phyloP scores from a whole-genome alignment of 805 yeast genomes.

The Kodamaea jinghongensis region DNA sequence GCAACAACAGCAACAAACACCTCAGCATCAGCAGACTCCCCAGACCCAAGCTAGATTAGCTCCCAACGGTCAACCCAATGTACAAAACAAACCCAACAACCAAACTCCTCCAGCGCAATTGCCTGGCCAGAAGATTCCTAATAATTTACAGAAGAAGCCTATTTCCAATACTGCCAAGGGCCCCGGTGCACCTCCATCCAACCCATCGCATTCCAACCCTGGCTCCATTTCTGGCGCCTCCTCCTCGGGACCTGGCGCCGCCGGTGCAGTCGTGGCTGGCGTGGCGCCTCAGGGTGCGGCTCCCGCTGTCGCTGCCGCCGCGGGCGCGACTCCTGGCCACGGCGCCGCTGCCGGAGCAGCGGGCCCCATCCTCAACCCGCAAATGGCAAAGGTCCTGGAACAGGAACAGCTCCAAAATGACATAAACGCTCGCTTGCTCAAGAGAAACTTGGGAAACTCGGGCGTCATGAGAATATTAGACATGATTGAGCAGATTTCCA shows the following conservation, averaged over 20 bases:
- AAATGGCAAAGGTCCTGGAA: slow-evolving; percentile 2
- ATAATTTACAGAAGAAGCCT: slow-evolving; percentile 6
- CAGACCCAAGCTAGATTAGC: neutral
- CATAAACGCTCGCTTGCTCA: slow-evolving; percentile 32
- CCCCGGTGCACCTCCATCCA: neutral
- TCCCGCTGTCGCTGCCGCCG: slow-evolving; percentile 1
- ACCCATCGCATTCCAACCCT: neutral
- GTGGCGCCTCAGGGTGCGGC: neutral
- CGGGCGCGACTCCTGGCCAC: neutral
- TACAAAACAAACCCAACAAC: neutral
- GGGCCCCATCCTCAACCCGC: neutral
- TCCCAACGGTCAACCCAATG: slow-evolving; percentile 1
- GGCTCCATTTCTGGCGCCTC: neutral
- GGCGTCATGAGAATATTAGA: slow-evolving; percentile 40
- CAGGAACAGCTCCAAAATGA: slow-evolving; percentile 23
- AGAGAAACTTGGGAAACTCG: slow-evolving; percentile 42
- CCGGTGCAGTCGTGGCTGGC: neutral
- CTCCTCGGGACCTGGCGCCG: slow-evolving; percentile 1
- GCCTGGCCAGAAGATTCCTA: slow-evolving; percentile 3
- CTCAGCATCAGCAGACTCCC: slow-evolving; percentile 11
- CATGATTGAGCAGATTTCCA: slow-evolving; percentile 36
- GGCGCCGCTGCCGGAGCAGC: neutral
- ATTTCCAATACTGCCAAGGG: slow-evolving; percentile 3
- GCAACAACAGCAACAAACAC: slow-evolving; percentile 22
- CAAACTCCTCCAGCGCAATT: neutral